Percentiles rank a stretch among this genome's conserved stretches.
Conservation (phyloP, 2,329 filamentous ascomycete species). For the Capronia coronata region DNA sequence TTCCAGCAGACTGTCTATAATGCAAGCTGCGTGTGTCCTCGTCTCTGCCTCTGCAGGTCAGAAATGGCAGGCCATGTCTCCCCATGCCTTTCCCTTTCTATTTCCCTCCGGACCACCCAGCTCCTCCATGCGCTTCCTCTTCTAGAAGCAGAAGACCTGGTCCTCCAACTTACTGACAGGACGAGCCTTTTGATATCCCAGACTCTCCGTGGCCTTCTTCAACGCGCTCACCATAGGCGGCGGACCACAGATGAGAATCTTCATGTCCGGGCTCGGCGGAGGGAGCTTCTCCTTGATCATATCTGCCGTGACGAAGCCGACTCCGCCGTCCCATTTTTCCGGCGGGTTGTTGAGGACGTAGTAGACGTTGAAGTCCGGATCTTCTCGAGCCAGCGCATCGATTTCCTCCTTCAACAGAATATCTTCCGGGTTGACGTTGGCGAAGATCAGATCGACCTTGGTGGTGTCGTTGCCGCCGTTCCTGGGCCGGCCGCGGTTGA, state of each 20-base stretch:
- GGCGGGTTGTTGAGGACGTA: constrained; percentile 97
- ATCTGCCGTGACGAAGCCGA: constrained; percentile 89
- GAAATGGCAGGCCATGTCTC: too few species aligned
- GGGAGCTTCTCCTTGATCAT: constrained; percentile 80
- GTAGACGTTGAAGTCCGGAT: constrained; percentile 76
- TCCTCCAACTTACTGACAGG: constrained; percentile 97
- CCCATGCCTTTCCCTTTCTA: too few species aligned
- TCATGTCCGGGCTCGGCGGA: constrained; percentile 76
- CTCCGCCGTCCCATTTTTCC: constrained; percentile 81
- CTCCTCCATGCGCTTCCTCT: not conserved
- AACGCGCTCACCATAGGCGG: constrained; percentile 94
- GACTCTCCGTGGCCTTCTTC: constrained; percentile 87
- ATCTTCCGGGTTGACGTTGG: constrained; percentile 88
- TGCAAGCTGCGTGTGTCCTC: too few species aligned
- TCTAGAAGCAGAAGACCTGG: constrained; percentile 92
- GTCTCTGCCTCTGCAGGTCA: too few species aligned
- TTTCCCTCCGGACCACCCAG: not conserved
- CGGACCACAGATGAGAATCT: constrained; percentile 89
- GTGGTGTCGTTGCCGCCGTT: constrained; percentile 70
- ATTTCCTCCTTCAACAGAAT: constrained; percentile 91
- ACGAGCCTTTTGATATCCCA: constrained; percentile 86
- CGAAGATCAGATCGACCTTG: constrained; percentile 89
- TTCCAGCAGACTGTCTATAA: too few species aligned
- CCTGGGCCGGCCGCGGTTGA: constrained; percentile 65
- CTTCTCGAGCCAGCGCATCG: constrained; percentile 68